These are phyloP conservation scores for Acacia crassicarpa DNA, from an alignment of 306 rosid species.

Conservation along the genomic window DNA sequence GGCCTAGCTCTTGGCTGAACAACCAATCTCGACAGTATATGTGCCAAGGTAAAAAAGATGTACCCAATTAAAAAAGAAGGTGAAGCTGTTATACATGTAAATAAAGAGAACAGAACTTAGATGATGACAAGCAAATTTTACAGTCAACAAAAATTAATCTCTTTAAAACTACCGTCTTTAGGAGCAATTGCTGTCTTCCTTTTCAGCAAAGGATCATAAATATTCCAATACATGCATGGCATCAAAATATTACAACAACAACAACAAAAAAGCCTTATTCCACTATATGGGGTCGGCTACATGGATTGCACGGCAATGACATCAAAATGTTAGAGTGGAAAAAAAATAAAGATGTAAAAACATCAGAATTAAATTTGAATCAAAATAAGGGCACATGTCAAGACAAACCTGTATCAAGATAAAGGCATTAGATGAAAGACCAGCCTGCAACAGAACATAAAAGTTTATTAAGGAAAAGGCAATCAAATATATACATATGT, in stretches of 20 bases:
- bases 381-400: conserved; percentile 21
- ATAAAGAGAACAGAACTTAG: neutral
- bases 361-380: conserved; percentile 17
- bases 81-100: neutral
- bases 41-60: neutral
- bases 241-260: neutral
- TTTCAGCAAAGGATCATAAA: neutral
- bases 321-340: conserved; percentile 9
- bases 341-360: conserved; percentile 21
- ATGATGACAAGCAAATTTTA: neutral
- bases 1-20: neutral
- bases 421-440: conserved; percentile 86
- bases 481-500: neutral
- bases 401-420: conserved; percentile 85
- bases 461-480: conserved; percentile 20
- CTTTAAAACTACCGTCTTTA: neutral
- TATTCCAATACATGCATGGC: neutral
- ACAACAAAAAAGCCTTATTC: no score
- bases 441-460: conserved; percentile 69
- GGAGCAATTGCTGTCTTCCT: neutral
- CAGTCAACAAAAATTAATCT: neutral
- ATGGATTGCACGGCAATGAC: neutral
- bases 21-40: neutral
- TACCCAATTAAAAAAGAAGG: neutral
- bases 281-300: no score